Evolutionary conservation across 2,329 filamentous ascomycete genomes (phyloP), one percentile per base, ranked within the genome.

Genomic region (Aspergillus ochraceus): DNA sequence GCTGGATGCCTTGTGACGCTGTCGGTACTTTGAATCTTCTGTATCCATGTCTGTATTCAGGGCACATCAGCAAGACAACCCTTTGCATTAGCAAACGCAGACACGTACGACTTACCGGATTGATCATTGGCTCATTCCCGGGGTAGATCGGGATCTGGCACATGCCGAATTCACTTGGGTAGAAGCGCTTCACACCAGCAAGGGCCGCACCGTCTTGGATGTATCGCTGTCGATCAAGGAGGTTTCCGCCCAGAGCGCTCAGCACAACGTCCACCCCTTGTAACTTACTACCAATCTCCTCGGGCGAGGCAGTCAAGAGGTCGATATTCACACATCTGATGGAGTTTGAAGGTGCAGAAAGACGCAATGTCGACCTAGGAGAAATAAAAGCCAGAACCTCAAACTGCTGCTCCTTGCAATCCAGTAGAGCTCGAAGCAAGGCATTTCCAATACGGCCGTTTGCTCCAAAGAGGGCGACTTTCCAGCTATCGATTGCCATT

Each of bases 131-230:
- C 69, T 68, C 2, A 60, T 59, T 12, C 8, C 52, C 4, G 2
- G 65, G 63, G 46, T 65, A 65, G 20, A 61, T 61, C 47, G 68
- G 67, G 2, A 70, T 60, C 12, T 69, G 59, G 56, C 68, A 68
- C 62, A 72, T 67, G 1, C 64, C 69, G 32, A 59, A 69, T 49
- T 73, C 69, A 39, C 66, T 68, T 0, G 64, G 68, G 30, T 71
- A 70, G 47, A 72, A 70, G 6, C 68, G 58, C 36, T 66, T 65
- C 1, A 73, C 70, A 2, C 68, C 66, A 12, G 67, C 64, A n/a
- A 65, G 60, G 1, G 60, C 62, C 2, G 66, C 68, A 1, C 69
- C 68, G 54, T 74, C 64, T 52, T 71, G 67, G 9, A 71, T 63
- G 2, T 51, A 57, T 6, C 51, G 42, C 51, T 72, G 67, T 3